Base-by-base conservation (phyloP, 306 rosid species). In the Begonia fuchsioides region DNA sequence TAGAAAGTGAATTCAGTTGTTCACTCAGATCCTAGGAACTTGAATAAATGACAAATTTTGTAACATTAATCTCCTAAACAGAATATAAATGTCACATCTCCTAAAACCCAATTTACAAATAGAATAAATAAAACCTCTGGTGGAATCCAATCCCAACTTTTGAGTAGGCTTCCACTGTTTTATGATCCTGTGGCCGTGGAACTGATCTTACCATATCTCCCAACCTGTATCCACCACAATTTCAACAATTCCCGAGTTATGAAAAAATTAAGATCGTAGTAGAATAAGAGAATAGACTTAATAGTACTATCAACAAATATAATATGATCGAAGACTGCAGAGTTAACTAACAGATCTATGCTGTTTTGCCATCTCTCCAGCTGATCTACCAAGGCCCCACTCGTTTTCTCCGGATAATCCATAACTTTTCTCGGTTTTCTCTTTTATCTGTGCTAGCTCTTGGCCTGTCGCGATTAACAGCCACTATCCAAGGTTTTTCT, bases 171-270 rank as follows among this genome's bases (percentile, higher is more conserved):
- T 26, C 56, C 39, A 48, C 57, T 60, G n/a, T 59, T 61, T 74
- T 51, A 84, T 43, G 74, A 68, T 35, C 67, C 72, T 17, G 94
- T 77, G 4, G 83, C 66, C 0, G 80, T 71, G 39, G 95, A 56
- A 84, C 95, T 1, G 97, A 90, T 65, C 92, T 84, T 65, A 90
- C 87, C 77, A 90, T 90, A 58, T 63, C 74, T 5, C 97, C 97
- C 11, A 90, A 78, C 19, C 97, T 88, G 95, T 82, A 68, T 66
- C 17, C 68, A 62, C 43, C 57, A 67, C 39, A 55, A 50, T 61
- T 59, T 52, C 55, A 19, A 19, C 7, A 4, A 26, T 26, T 2
- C 7, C 5, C 8, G 1, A 26, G 35, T 26, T 26, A 5, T 4
- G 7, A 26, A 26, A 26, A 26, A 26, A 26, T 26, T 26, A 4